phyloP scores from a whole-genome alignment of 1,139 yeast species.

The Kodamaea sp. region DNA sequence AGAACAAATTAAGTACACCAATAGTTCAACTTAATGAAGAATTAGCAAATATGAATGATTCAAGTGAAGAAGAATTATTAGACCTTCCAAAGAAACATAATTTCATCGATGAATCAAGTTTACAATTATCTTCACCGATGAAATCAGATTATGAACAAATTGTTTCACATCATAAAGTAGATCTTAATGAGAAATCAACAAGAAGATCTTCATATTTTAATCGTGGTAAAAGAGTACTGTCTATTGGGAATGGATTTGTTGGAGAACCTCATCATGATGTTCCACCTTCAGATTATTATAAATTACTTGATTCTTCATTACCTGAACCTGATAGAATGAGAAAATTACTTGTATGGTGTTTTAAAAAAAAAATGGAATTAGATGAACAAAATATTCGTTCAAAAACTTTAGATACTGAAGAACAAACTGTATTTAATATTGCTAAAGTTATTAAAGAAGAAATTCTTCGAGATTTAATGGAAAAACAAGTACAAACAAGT shows the following conservation, averaged over 20 bases:
- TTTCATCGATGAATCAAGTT: slow-evolving; percentile 14
- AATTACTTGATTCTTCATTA: slow-evolving; percentile 55
- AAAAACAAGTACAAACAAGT: slow-evolving; percentile 58
- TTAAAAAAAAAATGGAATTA: slow-evolving; percentile 45
- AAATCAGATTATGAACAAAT: slow-evolving; percentile 4
- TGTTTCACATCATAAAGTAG: neutral
- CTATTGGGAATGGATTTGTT: slow-evolving; percentile 68
- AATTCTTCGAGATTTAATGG: slow-evolving; percentile 52
- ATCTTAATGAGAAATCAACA: neutral
- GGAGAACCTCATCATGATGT: slow-evolving; percentile 70
- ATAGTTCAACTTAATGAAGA: slow-evolving; percentile 25
- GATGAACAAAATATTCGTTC: slow-evolving; percentile 31
- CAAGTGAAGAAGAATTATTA: slow-evolving; percentile 7
- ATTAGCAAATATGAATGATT: slow-evolving; percentile 10
- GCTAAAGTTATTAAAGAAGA: slow-evolving; percentile 69
- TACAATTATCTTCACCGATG: slow-evolving; percentile 26
- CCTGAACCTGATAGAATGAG: slow-evolving; percentile 76
- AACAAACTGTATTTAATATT: slow-evolving; percentile 43
- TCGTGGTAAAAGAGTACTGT: slow-evolving; percentile 70
- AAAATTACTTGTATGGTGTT: slow-evolving; percentile 68
- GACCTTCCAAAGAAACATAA: slow-evolving; percentile 8
- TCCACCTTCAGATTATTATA: slow-evolving; percentile 53
- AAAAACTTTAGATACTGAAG: slow-evolving; percentile 22
- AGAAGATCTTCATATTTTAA: slow-evolving; percentile 50
- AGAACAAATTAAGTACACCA: slow-evolving; percentile 24